Evolutionary conservation across 768 basidiomycete species (phyloP).

Genomic region (Mycena maculata): DNA sequence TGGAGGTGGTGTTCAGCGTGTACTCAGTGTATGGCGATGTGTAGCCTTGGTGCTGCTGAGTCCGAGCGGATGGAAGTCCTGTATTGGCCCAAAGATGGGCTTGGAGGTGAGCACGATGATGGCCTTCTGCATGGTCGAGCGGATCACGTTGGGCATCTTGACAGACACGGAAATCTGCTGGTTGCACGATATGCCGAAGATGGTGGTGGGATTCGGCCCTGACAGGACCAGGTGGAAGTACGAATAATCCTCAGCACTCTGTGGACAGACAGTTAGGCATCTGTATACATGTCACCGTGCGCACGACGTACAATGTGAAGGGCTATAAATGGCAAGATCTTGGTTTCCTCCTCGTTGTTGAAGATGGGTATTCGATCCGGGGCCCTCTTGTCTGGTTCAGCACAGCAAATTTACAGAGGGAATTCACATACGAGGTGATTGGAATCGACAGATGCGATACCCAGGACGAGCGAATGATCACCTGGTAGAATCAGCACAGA

Average conservation of each 20-base stretch:
- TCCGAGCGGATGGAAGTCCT: no score
- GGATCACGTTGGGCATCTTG: constrained; percentile 87
- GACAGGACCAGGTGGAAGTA: constrained; percentile 93
- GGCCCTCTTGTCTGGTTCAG: constrained; percentile 76
- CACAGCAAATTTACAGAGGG: constrained; percentile 20
- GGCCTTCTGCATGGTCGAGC: constrained; percentile 97
- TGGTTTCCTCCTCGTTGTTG: constrained; percentile 85
- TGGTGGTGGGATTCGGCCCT: constrained; percentile 76
- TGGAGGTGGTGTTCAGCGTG: no score
- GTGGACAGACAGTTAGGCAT: constrained; percentile 24
- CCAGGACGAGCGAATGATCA: constrained; percentile 75
- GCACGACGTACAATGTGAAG: constrained; percentile 80
- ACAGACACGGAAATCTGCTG: constrained; percentile 90
- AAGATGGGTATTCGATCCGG: constrained; percentile 89
- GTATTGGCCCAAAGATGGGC: constrained; percentile 93
- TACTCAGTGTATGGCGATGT: no score
- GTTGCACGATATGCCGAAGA: constrained; percentile 99
- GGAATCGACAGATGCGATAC: constrained; percentile 94
- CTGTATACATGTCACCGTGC: constrained; percentile 13
- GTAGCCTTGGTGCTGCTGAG: no score
- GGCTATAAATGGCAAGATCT: constrained; percentile 93
- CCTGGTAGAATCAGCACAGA: constrained; percentile 75
- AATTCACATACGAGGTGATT: constrained; percentile 81
- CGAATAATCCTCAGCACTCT: constrained; percentile 96
- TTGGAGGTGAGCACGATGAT: constrained; percentile 93